phyloP scores from a whole-genome alignment of 2,329 filamentous ascomycete species.

The Zopfia rhizophila region DNA sequence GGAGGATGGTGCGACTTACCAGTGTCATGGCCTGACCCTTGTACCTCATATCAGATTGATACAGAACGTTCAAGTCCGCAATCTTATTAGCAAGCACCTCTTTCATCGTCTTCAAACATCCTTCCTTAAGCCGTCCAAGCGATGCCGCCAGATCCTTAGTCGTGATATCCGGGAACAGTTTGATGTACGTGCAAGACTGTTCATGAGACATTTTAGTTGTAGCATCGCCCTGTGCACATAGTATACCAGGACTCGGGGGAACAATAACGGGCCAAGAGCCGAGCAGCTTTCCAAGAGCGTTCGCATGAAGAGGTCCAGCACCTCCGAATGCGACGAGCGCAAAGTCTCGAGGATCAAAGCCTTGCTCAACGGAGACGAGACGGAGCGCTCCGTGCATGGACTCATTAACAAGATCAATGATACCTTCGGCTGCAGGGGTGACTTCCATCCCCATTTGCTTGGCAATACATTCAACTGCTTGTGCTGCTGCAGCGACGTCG shows the following conservation, averaged over 20 bases:
- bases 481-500: constrained; percentile 55
- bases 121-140: constrained; percentile 50
- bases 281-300: constrained; percentile 61
- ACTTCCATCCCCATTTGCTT: constrained; percentile 58
- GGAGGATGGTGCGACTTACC: background rate
- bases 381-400: constrained; percentile 63
- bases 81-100: constrained; percentile 46
- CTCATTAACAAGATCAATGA: constrained; percentile 62
- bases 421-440: constrained; percentile 58
- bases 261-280: constrained; percentile 65
- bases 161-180: constrained; percentile 50
- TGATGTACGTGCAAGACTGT: constrained; percentile 59
- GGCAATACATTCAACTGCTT: constrained; percentile 57
- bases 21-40: constrained; percentile 57
- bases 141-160: constrained; percentile 45
- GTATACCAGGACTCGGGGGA: constrained; percentile 60
- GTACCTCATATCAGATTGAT: constrained; percentile 60
- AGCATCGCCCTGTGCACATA: constrained; percentile 63
- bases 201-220: constrained; percentile 62
- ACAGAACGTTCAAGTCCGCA: constrained; percentile 45
- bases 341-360: constrained; percentile 62
- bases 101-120: constrained; percentile 53
- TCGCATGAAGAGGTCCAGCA: constrained; percentile 63
- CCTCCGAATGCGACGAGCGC: constrained; percentile 63
- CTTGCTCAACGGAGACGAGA: constrained; percentile 63